Evolutionary conservation across 352 stramenopile genomes (phyloP).

Genomic region (Phytophthora palmivora): DNA sequence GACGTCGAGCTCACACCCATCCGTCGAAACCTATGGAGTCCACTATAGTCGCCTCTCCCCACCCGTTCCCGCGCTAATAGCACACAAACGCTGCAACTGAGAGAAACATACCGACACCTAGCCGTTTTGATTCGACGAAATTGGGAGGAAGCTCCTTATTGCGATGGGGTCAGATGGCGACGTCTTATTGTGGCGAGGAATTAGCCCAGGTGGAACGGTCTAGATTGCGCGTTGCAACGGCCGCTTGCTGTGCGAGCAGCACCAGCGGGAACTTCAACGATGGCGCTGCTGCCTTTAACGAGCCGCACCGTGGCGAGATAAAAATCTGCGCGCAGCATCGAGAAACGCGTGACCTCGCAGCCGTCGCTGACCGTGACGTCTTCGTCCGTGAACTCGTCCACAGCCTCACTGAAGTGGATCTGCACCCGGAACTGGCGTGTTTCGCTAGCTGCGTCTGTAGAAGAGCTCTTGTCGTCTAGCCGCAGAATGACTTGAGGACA

Average conservation of each 20-base stretch:
- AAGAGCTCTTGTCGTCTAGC: slow-evolving; percentile 25
- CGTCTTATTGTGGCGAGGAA: background rate
- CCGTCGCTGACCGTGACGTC: slow-evolving; percentile 46
- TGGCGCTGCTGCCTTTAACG: background rate
- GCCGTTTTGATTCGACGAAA: slow-evolving; percentile 30
- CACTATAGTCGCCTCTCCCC: slow-evolving; percentile 27
- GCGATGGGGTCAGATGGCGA: slow-evolving; percentile 19
- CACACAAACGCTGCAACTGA: too few species aligned
- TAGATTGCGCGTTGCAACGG: slow-evolving; percentile 29
- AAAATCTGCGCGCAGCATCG: slow-evolving; percentile 52
- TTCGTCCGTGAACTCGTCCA: slow-evolving; percentile 67
- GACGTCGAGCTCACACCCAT: slow-evolving; percentile 20
- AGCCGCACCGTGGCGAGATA: slow-evolving; percentile 41
- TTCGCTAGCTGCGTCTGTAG: slow-evolving; percentile 12
- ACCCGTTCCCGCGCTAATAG: slow-evolving; percentile 7
- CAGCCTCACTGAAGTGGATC: slow-evolving; percentile 77
- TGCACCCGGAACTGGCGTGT: slow-evolving; percentile 34
- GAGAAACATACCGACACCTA: slow-evolving; percentile 13
- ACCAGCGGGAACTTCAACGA: slow-evolving; percentile 29
- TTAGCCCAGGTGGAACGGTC: slow-evolving; percentile 25
- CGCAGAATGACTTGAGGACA: slow-evolving; percentile 33
- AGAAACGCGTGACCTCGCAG: slow-evolving; percentile 46
- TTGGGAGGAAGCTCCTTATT: background rate
- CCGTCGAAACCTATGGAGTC: slow-evolving; percentile 21
- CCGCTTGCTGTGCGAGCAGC: slow-evolving; percentile 13